Evolutionary conservation across 2,329 filamentous ascomycete genomes (phyloP).

Genomic region (Aureobasidium sp.): DNA sequence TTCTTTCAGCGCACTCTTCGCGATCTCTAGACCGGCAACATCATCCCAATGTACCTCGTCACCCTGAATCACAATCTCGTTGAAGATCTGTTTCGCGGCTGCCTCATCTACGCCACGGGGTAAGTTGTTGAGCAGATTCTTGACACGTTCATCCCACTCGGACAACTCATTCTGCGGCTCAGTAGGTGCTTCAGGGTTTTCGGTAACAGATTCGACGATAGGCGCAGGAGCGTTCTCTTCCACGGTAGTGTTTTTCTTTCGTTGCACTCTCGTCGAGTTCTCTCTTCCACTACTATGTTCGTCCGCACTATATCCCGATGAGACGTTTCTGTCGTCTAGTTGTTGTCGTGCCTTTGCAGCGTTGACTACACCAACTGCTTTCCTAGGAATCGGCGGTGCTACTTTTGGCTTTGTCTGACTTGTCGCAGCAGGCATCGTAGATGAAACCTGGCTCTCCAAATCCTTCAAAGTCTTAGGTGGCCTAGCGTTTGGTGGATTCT

Average conservation of each 20-base stretch:
- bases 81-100: constrained; percentile 85
- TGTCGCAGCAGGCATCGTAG: constrained; percentile 1
- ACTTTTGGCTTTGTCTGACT: not conserved
- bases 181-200: not conserved
- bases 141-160: constrained; percentile 54
- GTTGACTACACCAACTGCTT: constrained; percentile 27
- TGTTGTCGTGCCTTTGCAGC: constrained; percentile 24
- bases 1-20: constrained; percentile 87
- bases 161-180: constrained; percentile 28
- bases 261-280: constrained; percentile 27
- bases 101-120: constrained; percentile 73
- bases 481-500: constrained; percentile 19
- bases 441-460: not conserved
- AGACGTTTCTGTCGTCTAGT: constrained; percentile 20
- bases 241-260: constrained; percentile 23
- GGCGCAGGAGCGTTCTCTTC: not conserved
- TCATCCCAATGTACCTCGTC: constrained; percentile 95
- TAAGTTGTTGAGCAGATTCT: constrained; percentile 62
- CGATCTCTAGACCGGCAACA: constrained; percentile 80
- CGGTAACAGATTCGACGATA: not conserved
- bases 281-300: constrained; percentile 13
- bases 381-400: constrained; percentile 24
- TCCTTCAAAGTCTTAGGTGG: constrained; percentile 16
- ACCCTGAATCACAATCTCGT: constrained; percentile 89
- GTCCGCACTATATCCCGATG: constrained; percentile 11